Conservation (phyloP, 2,329 filamentous ascomycete species). For the Zalaria sp. region DNA sequence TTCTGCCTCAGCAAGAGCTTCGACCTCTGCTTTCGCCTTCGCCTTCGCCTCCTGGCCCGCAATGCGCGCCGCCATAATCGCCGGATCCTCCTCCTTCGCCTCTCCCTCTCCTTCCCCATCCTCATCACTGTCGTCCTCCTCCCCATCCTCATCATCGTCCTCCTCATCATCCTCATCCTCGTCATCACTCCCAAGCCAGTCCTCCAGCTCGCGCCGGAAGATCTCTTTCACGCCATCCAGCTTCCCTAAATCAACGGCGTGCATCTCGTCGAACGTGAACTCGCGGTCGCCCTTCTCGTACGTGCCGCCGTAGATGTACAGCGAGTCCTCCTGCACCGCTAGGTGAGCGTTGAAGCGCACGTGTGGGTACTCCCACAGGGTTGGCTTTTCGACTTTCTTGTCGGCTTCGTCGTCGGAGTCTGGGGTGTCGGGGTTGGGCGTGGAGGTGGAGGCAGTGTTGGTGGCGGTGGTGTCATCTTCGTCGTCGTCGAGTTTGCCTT, state of each 20-base stretch:
- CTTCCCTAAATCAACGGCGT: slow-evolving; percentile 85
- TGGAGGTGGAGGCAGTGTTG: slow-evolving; percentile 9
- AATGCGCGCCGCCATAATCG: slow-evolving; percentile 39
- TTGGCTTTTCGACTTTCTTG: slow-evolving; percentile 36
- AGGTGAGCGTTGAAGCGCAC: slow-evolving; percentile 82
- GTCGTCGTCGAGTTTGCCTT: slow-evolving; percentile 43
- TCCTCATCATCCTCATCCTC: slow-evolving; percentile 34
- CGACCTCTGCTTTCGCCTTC: slow-evolving; percentile 8
- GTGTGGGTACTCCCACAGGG: slow-evolving; percentile 73
- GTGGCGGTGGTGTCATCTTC: slow-evolving; percentile 21
- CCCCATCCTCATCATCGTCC: slow-evolving; percentile 37
- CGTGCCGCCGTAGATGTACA: slow-evolving; percentile 91
- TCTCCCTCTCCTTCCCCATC: slow-evolving; percentile 42
- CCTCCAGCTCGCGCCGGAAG: slow-evolving; percentile 70
- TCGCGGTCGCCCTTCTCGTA: slow-evolving; percentile 92
- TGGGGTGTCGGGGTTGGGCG: slow-evolving; percentile 10
- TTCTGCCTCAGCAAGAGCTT: slow-evolving; percentile 29
- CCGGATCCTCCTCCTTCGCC: slow-evolving; percentile 8
- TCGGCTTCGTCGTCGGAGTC: slow-evolving; percentile 35
- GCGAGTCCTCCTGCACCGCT: slow-evolving; percentile 77
- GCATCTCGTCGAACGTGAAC: slow-evolving; percentile 91
- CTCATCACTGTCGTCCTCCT: slow-evolving; percentile 30
- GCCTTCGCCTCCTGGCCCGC: slow-evolving; percentile 13
- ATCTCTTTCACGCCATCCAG: slow-evolving; percentile 88
- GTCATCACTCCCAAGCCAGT: slow-evolving; percentile 53